These are phyloP conservation scores for Dendrobium nobile DNA, from an alignment of 106 monocot species.

Conservation along the genomic window DNA sequence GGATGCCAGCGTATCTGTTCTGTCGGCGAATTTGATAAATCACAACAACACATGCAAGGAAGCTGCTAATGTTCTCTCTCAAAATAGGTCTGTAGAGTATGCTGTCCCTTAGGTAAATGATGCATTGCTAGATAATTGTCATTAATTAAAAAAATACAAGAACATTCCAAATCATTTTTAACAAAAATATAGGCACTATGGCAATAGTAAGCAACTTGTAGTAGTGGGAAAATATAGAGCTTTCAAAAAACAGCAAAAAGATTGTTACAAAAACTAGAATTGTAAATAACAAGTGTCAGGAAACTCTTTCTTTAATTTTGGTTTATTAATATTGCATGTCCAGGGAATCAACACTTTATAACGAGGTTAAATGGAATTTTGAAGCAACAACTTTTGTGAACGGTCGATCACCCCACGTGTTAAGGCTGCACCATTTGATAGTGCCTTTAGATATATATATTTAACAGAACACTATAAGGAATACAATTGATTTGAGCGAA, in stretches of 20 bases:
- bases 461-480: background rate
- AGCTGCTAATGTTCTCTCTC: slow-evolving; percentile 39
- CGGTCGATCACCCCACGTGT: background rate
- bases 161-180: background rate
- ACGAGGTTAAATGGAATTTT: background rate
- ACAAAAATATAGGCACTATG: background rate
- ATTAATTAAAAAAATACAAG: background rate
- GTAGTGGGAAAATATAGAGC: background rate
- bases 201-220: background rate
- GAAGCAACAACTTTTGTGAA: background rate
- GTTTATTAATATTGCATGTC: too few species aligned
- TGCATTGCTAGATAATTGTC: background rate
- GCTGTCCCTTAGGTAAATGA: slow-evolving; percentile 58
- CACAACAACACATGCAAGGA: slow-evolving; percentile 37
- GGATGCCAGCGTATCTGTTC: slow-evolving; percentile 80
- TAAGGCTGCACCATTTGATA: background rate
- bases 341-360: too few species aligned
- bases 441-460: too few species aligned
- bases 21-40: slow-evolving; percentile 57
- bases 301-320: background rate
- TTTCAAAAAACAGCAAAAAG: background rate
- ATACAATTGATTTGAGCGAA: background rate
- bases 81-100: slow-evolving; percentile 41
- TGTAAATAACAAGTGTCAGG: background rate
- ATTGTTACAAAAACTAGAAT: background rate